Evolutionary conservation across 768 basidiomycete genomes (phyloP), one percentile per base, ranked within the genome.

Genomic region (Pisolithus albus): DNA sequence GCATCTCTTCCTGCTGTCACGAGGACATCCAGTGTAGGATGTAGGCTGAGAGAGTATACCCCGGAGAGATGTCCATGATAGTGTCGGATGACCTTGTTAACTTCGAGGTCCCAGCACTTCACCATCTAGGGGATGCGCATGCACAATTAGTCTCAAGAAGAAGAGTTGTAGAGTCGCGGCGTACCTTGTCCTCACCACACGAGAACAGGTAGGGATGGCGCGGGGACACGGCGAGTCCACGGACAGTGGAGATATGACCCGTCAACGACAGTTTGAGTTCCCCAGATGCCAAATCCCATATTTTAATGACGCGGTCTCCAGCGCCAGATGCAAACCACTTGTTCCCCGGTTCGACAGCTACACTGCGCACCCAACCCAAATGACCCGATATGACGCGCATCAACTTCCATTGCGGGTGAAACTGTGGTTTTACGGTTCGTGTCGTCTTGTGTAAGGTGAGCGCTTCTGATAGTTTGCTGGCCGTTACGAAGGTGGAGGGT

Each of bases 241-340:
- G 78, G 15, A 99, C 94, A 2, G 96, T 97, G 19, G 89, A 92
- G 39, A 99, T 99, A 64, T 99, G 96, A 3, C 96, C 96, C 13
- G 96, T 99, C 58, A 99, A 71, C 19, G 89, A 92, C n/a, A 99
- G 72, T 67, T 92, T 96, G 61, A 98, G 75, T 70, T 97, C 94
- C n/a, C 96, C 96, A 2, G 86, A 88, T 8, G 96, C 96, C 59
- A 99, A 65, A 66, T 99, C 94, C 96, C 96, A 98, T 9, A 99
- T 92, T 74, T 99, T 98, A 65, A 99, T 88, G 32, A 99, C 94
- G 21, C 96, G 82, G 70, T 98, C 96, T 3, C 96, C 96, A 0
- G 96, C 96, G 53, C 96, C 96, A 0, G 93, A 93, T 1, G 90
- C 96, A 57, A 99, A 98, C 96, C 96, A 99, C 64, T 94, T 72